phyloP scores from a whole-genome alignment of 1,284 basidiomycete species.

The Cutaneotrichosporon cavernicola region DNA sequence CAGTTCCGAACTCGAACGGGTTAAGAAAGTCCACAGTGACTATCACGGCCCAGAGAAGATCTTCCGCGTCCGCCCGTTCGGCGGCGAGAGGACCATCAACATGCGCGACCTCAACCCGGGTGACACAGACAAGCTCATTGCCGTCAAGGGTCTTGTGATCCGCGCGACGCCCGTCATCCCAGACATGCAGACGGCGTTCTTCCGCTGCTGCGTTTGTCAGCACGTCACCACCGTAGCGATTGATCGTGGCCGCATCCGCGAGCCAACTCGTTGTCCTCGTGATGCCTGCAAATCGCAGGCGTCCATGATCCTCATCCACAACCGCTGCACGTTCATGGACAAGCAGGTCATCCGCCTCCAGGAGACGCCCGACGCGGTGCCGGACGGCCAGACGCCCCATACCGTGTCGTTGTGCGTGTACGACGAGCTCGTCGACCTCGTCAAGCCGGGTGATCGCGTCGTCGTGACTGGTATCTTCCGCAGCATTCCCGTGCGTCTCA shows the following conservation, averaged over 20 bases:
- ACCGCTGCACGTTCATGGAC: slow-evolving; percentile 93
- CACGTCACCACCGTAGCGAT: slow-evolving; percentile 95
- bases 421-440: slow-evolving; percentile 91
- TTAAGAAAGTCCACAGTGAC: neutral
- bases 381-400: slow-evolving; percentile 97
- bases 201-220: slow-evolving; percentile 92
- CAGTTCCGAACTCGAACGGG: slow-evolving; percentile 61
- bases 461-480: slow-evolving; percentile 92
- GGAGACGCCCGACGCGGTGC: slow-evolving; percentile 96
- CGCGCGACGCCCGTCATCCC: slow-evolving; percentile 96
- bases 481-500: slow-evolving; percentile 87
- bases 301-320: slow-evolving; percentile 93
- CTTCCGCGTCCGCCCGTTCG: slow-evolving; percentile 91
- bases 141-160: slow-evolving; percentile 94
- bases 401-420: slow-evolving; percentile 94
- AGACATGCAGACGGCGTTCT: slow-evolving; percentile 97
- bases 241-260: slow-evolving; percentile 91
- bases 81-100: slow-evolving; percentile 70
- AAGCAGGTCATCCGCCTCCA: slow-evolving; percentile 92
- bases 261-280: slow-evolving; percentile 85
- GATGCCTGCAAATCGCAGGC: slow-evolving; percentile 84
- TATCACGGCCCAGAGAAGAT: slow-evolving; percentile 72
- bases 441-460: slow-evolving; percentile 92
- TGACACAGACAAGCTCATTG: slow-evolving; percentile 94
- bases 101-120: slow-evolving; percentile 89